These are phyloP conservation scores for Capronia epimyces DNA, from an alignment of 2,329 filamentous ascomycete genomes.

Conservation along the genomic window DNA sequence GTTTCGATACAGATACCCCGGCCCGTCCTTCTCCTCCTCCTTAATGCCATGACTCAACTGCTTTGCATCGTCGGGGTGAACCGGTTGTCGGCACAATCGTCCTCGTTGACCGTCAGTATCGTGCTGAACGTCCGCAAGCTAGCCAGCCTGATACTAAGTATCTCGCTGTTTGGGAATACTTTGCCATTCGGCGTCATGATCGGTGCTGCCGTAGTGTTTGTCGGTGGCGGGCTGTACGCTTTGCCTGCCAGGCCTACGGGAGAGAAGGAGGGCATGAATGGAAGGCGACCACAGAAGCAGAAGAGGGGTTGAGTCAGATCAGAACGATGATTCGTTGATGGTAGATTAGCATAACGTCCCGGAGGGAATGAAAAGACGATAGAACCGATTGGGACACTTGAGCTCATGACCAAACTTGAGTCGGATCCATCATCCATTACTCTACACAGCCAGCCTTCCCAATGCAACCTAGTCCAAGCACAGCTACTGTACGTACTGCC, in stretches of 20 bases:
- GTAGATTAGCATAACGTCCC: too few species aligned
- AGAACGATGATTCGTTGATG: background rate
- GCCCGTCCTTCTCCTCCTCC: conserved; percentile 35
- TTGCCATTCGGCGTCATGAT: conserved; percentile 70
- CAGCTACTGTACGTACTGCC: too few species aligned
- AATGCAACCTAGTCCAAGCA: too few species aligned
- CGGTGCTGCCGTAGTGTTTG: conserved; percentile 81
- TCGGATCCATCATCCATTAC: too few species aligned
- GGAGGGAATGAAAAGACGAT: too few species aligned
- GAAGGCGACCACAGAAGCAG: too few species aligned
- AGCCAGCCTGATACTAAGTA: conserved; percentile 82
- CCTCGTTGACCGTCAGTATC: conserved; percentile 91
- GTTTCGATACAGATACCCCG: conserved; percentile 32
- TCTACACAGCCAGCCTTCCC: too few species aligned
- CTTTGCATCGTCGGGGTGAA: conserved; percentile 95
- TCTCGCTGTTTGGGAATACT: conserved; percentile 87
- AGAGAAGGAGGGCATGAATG: conserved; percentile 1
- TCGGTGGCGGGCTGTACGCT: conserved; percentile 80
- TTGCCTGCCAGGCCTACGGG: conserved; percentile 8
- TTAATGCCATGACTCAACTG: conserved; percentile 76
- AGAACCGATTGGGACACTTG: too few species aligned
- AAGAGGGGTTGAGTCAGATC: background rate
- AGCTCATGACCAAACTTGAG: too few species aligned
- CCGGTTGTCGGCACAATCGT: conserved; percentile 78
- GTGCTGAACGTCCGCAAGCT: conserved; percentile 93